Conservation (phyloP, 2,329 filamentous ascomycete genomes). For the Fusarium tupiense region DNA sequence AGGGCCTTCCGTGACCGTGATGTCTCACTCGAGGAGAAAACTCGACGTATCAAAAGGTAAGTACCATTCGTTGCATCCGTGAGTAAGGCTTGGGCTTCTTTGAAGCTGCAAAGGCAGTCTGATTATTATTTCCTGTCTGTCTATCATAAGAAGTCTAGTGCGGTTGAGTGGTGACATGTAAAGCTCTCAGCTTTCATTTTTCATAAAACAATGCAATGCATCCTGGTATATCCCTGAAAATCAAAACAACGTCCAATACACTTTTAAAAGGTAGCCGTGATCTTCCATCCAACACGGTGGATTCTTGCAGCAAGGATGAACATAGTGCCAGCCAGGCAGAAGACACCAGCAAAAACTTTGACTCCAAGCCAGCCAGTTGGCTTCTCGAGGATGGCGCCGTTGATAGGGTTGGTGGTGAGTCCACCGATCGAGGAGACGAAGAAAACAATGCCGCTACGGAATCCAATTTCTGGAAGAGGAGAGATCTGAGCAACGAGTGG, state of each 20-base stretch:
- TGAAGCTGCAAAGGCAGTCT: not conserved
- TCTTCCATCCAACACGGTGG: conserved; percentile 30
- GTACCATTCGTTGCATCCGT: not conserved
- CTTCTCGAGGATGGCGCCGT: conserved; percentile 54
- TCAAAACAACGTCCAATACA: not conserved
- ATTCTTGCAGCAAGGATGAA: conserved; percentile 18
- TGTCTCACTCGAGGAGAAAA: not conserved
- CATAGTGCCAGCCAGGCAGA: conserved; percentile 27
- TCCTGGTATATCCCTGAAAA: not conserved
- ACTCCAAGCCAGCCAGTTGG: conserved; percentile 47
- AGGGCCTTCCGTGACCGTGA: not conserved
- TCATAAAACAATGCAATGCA: not conserved
- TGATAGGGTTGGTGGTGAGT: conserved; percentile 66
- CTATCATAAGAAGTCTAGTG: not conserved
- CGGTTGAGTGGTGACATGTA: not conserved
- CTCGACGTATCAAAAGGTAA: not conserved
- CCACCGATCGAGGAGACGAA: conserved; percentile 65
- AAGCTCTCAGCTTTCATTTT: not conserved
- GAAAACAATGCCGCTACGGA: conserved; percentile 54
- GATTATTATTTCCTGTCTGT: not conserved
- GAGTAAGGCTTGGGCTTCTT: not conserved
- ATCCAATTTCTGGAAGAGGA: conserved; percentile 41
- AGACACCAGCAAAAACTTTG: conserved; percentile 48
- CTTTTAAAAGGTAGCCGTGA: conserved; percentile 7
- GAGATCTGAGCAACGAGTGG: conserved; percentile 54